These are phyloP conservation scores for Prunella vulgaris DNA, from an alignment of 257 asterid species.

Conservation along the genomic window DNA sequence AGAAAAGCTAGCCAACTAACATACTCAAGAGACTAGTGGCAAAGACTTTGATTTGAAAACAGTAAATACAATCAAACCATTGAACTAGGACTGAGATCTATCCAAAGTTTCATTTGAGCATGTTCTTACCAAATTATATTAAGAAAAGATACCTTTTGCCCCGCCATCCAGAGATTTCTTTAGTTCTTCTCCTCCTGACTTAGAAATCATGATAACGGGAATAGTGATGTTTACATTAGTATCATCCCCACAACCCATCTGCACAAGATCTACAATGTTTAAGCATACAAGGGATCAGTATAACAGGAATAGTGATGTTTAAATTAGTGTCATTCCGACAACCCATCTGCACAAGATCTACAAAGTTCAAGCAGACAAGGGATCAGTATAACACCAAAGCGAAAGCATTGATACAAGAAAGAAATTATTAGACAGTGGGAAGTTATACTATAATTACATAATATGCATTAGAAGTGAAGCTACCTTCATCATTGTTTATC, in stretches of 20 bases:
- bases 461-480: conserved; percentile 27
- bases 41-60: conserved; percentile 1
- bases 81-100: conserved; percentile 11
- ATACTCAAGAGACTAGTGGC: conserved; percentile 4
- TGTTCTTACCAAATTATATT: conserved; percentile 17
- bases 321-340: conserved; percentile 57
- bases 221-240: conserved; percentile 53
- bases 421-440: conserved; percentile 16
- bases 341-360: conserved; percentile 80
- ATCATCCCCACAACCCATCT: conserved; percentile 79
- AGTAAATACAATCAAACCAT: not conserved
- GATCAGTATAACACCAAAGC: conserved; percentile 18
- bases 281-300: conserved; percentile 23
- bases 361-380: conserved; percentile 28
- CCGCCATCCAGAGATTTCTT: conserved; percentile 52
- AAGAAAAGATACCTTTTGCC: conserved; percentile 45
- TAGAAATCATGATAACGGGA: conserved; percentile 73
- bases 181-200: conserved; percentile 70
- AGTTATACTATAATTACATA: conserved; percentile 10
- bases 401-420: conserved; percentile 6
- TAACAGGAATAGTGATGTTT: conserved; percentile 59
- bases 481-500: conserved; percentile 81
- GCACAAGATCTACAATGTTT: conserved; percentile 54
- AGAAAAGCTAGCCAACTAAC: not conserved
- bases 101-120: not conserved